phyloP scores from a whole-genome alignment of 805 yeast genomes.

The Metschnikowia proteae region DNA sequence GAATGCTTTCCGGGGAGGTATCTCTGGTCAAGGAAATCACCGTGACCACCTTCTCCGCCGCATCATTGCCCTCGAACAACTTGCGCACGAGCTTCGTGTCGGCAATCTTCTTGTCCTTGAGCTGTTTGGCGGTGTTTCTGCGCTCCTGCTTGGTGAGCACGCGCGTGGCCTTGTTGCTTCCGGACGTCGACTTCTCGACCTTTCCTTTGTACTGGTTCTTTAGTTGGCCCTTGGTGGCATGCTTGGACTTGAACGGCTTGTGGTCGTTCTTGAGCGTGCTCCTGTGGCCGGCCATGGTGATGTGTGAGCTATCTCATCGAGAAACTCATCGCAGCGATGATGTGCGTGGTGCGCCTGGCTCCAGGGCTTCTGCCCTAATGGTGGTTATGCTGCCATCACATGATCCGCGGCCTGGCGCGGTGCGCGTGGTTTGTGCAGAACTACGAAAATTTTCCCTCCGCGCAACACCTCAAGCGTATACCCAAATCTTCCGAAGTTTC shows the following conservation, averaged over 20 bases:
- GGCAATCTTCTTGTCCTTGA: constrained; percentile 66
- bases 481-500: constrained; percentile 1
- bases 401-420: not conserved
- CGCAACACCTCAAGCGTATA: constrained; percentile 6
- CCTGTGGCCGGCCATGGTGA: constrained; percentile 73
- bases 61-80: constrained; percentile 73
- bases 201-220: constrained; percentile 83
- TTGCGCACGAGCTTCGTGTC: constrained; percentile 57
- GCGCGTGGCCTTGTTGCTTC: constrained; percentile 34
- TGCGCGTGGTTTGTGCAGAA: constrained; percentile 4
- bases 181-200: constrained; percentile 60
- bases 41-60: constrained; percentile 81
- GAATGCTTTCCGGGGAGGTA: constrained; percentile 52
- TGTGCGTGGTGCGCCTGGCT: constrained; percentile 7
- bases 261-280: constrained; percentile 79
- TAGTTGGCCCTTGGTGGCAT: constrained; percentile 82
- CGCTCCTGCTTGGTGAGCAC: constrained; percentile 55
- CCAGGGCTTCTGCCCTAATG: constrained; percentile 13
- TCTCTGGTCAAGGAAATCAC: constrained; percentile 77
- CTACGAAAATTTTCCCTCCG: constrained; percentile 16
- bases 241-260: constrained; percentile 88
- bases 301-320: not conserved
- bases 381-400: not conserved
- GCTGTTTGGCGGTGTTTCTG: constrained; percentile 72
- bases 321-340: constrained; percentile 1